Percentiles rank a stretch among this genome's conserved stretches.
These are phyloP conservation scores for Venturiaceae sp. DNA, from an alignment of 2,329 filamentous ascomycete genomes.

Conservation along the genomic window DNA sequence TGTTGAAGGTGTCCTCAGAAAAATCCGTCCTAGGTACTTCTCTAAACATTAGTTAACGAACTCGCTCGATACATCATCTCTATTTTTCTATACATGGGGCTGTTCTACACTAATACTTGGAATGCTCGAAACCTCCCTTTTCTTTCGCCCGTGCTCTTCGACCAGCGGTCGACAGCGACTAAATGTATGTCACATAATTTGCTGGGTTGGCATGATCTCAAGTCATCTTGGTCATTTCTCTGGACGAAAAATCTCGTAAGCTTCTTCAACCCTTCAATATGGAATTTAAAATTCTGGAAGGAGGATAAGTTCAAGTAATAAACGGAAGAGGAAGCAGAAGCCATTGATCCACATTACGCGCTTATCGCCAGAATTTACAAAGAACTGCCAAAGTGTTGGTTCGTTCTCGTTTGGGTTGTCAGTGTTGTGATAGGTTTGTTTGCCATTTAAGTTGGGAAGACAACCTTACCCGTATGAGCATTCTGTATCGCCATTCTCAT, in stretches of 20 bases:
- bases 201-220: constrained; percentile 21
- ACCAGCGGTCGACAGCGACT: background rate
- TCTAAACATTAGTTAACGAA: constrained; percentile 5
- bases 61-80: constrained; percentile 4
- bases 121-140: constrained; percentile 10
- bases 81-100: constrained; percentile 12
- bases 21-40: constrained; percentile 4
- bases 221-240: constrained; percentile 21
- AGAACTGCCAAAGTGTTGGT: constrained; percentile 23
- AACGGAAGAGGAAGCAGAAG: constrained; percentile 16
- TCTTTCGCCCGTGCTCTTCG: constrained; percentile 9
- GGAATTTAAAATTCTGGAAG: constrained; percentile 17
- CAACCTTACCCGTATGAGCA: constrained; percentile 21
- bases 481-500: constrained; percentile 17
- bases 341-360: constrained; percentile 21
- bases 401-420: constrained; percentile 13
- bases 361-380: constrained; percentile 21
- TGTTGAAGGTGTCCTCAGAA: constrained; percentile 13
- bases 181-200: constrained; percentile 4
- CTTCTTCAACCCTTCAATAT: constrained; percentile 10
- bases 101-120: constrained; percentile 10
- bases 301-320: constrained; percentile 11
- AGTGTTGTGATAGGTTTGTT: constrained; percentile 15
- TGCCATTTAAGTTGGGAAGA: constrained; percentile 16
- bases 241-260: constrained; percentile 10